Evolutionary conservation across 2,329 filamentous ascomycete species (phyloP), one percentile per base, ranked within the genome.

Genomic region (Thelonectria rubi): DNA sequence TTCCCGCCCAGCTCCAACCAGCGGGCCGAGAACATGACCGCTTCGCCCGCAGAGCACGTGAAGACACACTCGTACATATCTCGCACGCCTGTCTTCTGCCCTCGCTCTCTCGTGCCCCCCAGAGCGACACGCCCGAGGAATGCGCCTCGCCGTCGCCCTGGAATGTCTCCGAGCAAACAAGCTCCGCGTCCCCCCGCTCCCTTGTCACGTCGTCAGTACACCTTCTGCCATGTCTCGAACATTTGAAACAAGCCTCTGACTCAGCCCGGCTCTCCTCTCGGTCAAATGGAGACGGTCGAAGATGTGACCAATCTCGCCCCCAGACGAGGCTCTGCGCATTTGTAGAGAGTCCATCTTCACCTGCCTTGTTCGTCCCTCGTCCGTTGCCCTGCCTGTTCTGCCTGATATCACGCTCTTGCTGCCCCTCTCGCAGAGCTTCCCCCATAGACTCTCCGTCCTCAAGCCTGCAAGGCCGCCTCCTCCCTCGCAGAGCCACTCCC

Each of bases 401-500:
- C 60, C 56, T 60, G 60, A 60, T 63, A 46, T n/a, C 52, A 63
- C 51, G 21, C 26, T n/a, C 26, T 9, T 30, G 26, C 56, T 63
- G 60, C 60, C 53, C 18, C 56, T 63, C 56, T 61, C 58, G 58
- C 58, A 48, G 20, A 43, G 53, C 47, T 52, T 61, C 46, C 58
- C 47, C n/a, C 8, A 14, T 37, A 7, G 3, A 14, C 7, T 14
- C 34, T 14, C 34, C 15, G 15, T 11, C 34, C 34, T 37, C 46
- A 32, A 17, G 79, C 84, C 75, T 89, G 87, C 65, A 89, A 71
- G n/a, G 85, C 85, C 55, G 77, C 72, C 58, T 88, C 85, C 69
- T 89, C 85, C 67, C 86, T 79, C 18, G 81, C 81, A 10, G 81
- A 84, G 69, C 83, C 81, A 56, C 84, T 87, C 1, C 86, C 87